A percentile compares a stretch with the other conserved stretches of the same genome.
phyloP scores from a whole-genome alignment of 1,139 yeast genomes.

The Scheffersomyces stambukii region DNA sequence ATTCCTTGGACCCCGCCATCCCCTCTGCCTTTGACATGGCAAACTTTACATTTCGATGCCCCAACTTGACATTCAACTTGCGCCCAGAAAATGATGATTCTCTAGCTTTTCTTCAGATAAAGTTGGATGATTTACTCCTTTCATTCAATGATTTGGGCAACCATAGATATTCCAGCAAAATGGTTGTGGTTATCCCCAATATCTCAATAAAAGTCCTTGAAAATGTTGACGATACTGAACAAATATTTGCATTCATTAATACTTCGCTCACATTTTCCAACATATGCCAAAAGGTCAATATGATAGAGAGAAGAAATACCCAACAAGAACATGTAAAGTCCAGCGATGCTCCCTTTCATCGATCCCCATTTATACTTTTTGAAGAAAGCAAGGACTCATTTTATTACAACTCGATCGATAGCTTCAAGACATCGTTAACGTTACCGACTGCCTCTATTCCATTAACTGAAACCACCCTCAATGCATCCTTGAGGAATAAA shows the following conservation, averaged over 20 bases:
- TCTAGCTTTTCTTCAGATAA: slow-evolving; percentile 18
- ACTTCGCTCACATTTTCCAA: slow-evolving; percentile 60
- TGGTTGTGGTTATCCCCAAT: slow-evolving; percentile 48
- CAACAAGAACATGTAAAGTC: slow-evolving; percentile 65
- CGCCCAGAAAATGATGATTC: slow-evolving; percentile 13
- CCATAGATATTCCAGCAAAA: slow-evolving; percentile 53
- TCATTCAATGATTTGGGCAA: slow-evolving; percentile 69
- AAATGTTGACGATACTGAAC: slow-evolving; percentile 12
- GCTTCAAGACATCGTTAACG: slow-evolving; percentile 59
- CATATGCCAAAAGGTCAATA: slow-evolving; percentile 54
- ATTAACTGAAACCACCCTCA: slow-evolving; percentile 23
- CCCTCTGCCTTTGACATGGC: slow-evolving; percentile 68
- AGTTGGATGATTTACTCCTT: slow-evolving; percentile 37
- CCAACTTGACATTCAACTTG: slow-evolving; percentile 23
- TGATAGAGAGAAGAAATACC: slow-evolving; percentile 37
- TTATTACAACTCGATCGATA: slow-evolving; percentile 47
- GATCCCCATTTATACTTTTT: slow-evolving; percentile 68
- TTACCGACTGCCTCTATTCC: slow-evolving; percentile 68
- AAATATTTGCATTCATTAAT: slow-evolving; percentile 28
- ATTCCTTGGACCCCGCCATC: slow-evolving; percentile 55
- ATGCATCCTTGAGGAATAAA: slow-evolving; percentile 6
- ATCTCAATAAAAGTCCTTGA: slow-evolving; percentile 31
- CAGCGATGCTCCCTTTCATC: slow-evolving; percentile 81
- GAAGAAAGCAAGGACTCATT: slow-evolving; percentile 39
- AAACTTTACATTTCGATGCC: slow-evolving; percentile 48